These are phyloP conservation scores for Phytophthora chlamydospora DNA, from an alignment of 352 stramenopile species.

Conservation along the genomic window DNA sequence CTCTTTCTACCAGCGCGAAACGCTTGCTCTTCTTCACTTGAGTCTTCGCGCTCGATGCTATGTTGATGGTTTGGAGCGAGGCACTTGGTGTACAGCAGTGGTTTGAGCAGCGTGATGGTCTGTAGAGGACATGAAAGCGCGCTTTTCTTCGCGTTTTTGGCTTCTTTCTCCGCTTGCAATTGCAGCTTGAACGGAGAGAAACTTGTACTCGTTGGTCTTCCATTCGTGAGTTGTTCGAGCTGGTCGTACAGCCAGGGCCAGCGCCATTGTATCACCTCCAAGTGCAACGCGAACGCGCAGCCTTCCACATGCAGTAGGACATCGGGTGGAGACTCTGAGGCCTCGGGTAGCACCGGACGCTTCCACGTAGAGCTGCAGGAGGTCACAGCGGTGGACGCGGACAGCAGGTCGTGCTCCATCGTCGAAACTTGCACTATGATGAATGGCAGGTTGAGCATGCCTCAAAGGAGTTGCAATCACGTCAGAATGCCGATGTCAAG, in stretches of 20 bases:
- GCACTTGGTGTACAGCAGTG: constrained; percentile 23
- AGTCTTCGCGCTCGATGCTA: neutral
- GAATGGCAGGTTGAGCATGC: too few species aligned
- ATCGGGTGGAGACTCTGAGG: constrained; percentile 29
- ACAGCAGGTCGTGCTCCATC: constrained; percentile 13
- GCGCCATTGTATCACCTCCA: constrained; percentile 32
- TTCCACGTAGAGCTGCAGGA: neutral
- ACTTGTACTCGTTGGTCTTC: neutral
- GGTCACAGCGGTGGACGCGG: constrained; percentile 1
- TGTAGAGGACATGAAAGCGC: constrained; percentile 17
- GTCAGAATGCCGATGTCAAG: too few species aligned
- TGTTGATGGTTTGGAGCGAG: constrained; percentile 16
- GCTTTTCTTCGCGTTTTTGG: neutral
- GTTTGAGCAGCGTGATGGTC: constrained; percentile 28
- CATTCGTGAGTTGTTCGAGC: constrained; percentile 27
- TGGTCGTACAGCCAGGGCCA: constrained; percentile 40
- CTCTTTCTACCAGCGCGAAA: constrained; percentile 8
- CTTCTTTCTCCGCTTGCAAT: constrained; percentile 1
- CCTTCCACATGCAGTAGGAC: constrained; percentile 52
- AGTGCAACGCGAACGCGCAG: constrained; percentile 58
- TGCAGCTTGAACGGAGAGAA: constrained; percentile 16
- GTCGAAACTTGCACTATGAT: neutral
- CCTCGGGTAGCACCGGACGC: constrained; percentile 14
- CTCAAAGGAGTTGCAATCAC: too few species aligned
- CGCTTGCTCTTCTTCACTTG: constrained; percentile 4